Base-by-base conservation (phyloP, 2,329 filamentous ascomycete species). In the Trichothecium sympodiale region DNA sequence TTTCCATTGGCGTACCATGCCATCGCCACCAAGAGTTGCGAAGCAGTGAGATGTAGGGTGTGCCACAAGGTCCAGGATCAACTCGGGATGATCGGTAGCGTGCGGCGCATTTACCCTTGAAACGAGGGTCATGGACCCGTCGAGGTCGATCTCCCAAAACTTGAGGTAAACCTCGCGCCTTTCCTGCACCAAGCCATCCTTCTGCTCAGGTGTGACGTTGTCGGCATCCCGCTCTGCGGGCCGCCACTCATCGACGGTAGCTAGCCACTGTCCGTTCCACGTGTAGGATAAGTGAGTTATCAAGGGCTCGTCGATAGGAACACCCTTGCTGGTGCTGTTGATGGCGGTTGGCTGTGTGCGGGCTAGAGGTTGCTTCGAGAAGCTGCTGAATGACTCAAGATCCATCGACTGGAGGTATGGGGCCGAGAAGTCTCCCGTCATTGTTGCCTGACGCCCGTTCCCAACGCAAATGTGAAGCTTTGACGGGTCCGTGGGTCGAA, bases 191-290 rank as follows among this genome's bases (percentile, higher is more conserved):
- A 74, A 67, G 35, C 61, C 67, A 44, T 59, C 62, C 41, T 51
- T 56, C 40, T 48, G 46, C 15, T 61, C 58, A 18, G 46, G 41
- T 20, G 45, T 48, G 2, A 59, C 46, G 31, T 51, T 69, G 28
- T 74, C 69, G 12, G 83, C 59, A 50, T 95, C 87, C 40, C 72
- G 65, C 10, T 64, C 60, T 8, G 83, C 76, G 2, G 87, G 87
- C 35, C 72, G 70, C 91, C 91, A 98, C 50, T 88, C 83, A 53
- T 98, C 91, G 2, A 94, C 74, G 2, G 86, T 95, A 4, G 83
- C 88, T 38, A 98, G 71, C 88, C 89, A 96, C 44, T 77, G 71
- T 14, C 89, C 89, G 51, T 96, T 81, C 34, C 71, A 64, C 30
- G 83, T 89, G 46, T 91, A 76, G 30, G 79, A 73, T 34, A 96